Conservation (phyloP, 352 stramenopile genomes). For the Aphanomyces invadans region DNA sequence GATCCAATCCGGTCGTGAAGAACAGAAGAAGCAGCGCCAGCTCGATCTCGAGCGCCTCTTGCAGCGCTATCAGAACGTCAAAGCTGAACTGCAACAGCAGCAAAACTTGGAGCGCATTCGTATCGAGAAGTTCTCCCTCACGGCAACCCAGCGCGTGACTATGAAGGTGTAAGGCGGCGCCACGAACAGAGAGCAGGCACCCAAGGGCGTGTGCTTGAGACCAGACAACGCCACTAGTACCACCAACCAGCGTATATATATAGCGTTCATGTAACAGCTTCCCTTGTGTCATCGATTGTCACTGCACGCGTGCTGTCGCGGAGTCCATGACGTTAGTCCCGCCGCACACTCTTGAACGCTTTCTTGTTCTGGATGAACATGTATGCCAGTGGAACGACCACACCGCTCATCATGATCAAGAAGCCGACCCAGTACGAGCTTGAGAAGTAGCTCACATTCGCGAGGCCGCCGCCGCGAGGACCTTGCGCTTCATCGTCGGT, state of each 20-base stretch:
- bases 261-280: background rate
- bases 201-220: background rate
- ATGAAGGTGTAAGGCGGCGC: slow-evolving; percentile 25
- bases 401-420: slow-evolving; percentile 53
- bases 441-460: slow-evolving; percentile 39
- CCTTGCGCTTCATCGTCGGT: background rate
- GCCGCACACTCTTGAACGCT: slow-evolving; percentile 70
- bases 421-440: slow-evolving; percentile 60
- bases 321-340: slow-evolving; percentile 13
- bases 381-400: slow-evolving; percentile 72
- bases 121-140: slow-evolving; percentile 66
- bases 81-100: slow-evolving; percentile 89
- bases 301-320: background rate
- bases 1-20: slow-evolving; percentile 89
- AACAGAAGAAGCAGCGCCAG: slow-evolving; percentile 93
- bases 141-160: slow-evolving; percentile 26
- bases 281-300: background rate
- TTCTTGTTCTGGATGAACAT: slow-evolving; percentile 86
- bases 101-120: slow-evolving; percentile 91
- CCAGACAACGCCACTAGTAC: no score
- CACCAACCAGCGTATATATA: background rate
- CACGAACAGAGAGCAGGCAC: background rate
- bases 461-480: slow-evolving; percentile 37
- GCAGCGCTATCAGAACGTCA: slow-evolving; percentile 94
- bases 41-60: slow-evolving; percentile 88